These are phyloP conservation scores for Linum lewisii DNA, from an alignment of 345 rosid species.

Conservation along the genomic window DNA sequence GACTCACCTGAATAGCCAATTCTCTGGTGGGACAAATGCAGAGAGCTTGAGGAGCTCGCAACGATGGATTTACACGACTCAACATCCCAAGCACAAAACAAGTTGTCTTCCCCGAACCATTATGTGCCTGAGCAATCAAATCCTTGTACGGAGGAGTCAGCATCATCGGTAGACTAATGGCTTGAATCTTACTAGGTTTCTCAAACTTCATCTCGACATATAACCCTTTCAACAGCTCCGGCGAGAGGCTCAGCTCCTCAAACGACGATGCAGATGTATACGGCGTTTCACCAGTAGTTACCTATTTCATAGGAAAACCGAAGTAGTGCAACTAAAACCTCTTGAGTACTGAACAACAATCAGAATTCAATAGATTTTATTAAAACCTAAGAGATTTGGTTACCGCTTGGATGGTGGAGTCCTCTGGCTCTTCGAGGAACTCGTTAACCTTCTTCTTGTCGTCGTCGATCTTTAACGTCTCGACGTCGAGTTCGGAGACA, in stretches of 20 bases:
- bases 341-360: not conserved
- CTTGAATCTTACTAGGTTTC: constrained; percentile 95
- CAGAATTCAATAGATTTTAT: not conserved
- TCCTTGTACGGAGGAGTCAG: constrained; percentile 74
- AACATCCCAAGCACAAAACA: constrained; percentile 96
- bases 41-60: constrained; percentile 67
- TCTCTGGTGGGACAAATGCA: constrained; percentile 97
- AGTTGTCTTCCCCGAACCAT: constrained; percentile 95
- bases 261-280: constrained; percentile 69
- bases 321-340: constrained; percentile 4
- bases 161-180: constrained; percentile 87
- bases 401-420: constrained; percentile 72
- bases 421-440: constrained; percentile 78
- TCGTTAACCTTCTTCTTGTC: constrained; percentile 37
- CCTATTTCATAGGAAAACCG: constrained; percentile 28
- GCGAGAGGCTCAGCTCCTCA: constrained; percentile 72
- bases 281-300: constrained; percentile 67
- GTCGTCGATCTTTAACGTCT: constrained; percentile 39
- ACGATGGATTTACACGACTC: constrained; percentile 59
- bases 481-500: constrained; percentile 30
- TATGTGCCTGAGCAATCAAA: constrained; percentile 90
- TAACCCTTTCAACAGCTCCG: constrained; percentile 74
- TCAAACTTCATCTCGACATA: constrained; percentile 88
- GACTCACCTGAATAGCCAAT: constrained; percentile 75
- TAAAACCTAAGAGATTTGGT: not conserved